These are phyloP conservation scores for Lithohypha guttulata DNA, from an alignment of 2,329 filamentous ascomycete species.

Conservation along the genomic window DNA sequence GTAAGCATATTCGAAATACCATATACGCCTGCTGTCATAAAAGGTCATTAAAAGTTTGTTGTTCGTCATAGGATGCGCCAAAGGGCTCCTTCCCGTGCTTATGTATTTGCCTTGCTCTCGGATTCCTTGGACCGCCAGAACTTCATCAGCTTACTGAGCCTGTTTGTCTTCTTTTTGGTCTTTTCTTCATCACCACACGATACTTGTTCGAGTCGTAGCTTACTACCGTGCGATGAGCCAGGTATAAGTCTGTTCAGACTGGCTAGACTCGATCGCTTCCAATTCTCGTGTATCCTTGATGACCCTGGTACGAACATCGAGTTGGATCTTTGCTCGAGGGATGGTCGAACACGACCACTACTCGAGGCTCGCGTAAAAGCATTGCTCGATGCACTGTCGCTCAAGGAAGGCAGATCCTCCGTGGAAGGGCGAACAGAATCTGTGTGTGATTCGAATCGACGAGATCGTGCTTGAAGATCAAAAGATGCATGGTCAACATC, in stretches of 20 bases:
- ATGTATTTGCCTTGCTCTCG: slow-evolving; percentile 21
- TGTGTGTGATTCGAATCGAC: slow-evolving; percentile 24
- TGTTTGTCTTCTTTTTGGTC: slow-evolving; percentile 34
- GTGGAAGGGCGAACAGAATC: slow-evolving; percentile 30
- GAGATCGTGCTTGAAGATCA: slow-evolving; percentile 31
- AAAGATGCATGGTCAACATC: slow-evolving; percentile 32
- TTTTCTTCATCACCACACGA: slow-evolving; percentile 33
- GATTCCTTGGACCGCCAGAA: slow-evolving; percentile 42
- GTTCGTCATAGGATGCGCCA: not conserved
- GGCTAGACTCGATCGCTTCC: slow-evolving; percentile 38
- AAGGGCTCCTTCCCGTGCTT: not conserved
- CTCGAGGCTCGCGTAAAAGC: slow-evolving; percentile 34
- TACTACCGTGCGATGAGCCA: slow-evolving; percentile 32
- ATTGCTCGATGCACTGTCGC: slow-evolving; percentile 39
- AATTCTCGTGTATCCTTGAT: slow-evolving; percentile 28
- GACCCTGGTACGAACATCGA: slow-evolving; percentile 34
- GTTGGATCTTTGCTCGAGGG: slow-evolving; percentile 32
- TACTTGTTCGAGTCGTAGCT: slow-evolving; percentile 25
- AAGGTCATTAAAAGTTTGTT: slow-evolving; percentile 1
- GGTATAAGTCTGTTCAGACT: slow-evolving; percentile 39
- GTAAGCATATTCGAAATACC: too few relatives aligned
- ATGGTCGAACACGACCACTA: slow-evolving; percentile 32
- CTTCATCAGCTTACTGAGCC: slow-evolving; percentile 38
- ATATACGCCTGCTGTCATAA: too few relatives aligned
- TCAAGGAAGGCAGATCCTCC: slow-evolving; percentile 41